Evolutionary conservation across 2,329 filamentous ascomycete species (phyloP).

Genomic region (Xylariaceae sp.): DNA sequence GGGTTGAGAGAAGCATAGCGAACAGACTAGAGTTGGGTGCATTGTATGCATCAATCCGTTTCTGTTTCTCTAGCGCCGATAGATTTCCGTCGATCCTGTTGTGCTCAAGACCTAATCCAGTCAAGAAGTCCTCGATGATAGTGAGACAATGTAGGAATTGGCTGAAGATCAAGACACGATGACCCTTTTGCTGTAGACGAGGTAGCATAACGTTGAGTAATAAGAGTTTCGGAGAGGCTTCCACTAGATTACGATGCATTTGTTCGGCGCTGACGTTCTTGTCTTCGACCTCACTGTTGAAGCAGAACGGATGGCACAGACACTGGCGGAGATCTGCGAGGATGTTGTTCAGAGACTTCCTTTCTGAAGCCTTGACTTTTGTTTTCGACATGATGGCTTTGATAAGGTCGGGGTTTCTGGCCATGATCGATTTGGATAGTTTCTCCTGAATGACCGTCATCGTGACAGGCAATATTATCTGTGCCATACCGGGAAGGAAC

Average conservation of each 20-base stretch:
- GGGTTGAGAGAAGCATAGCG: slow-evolving; percentile 87
- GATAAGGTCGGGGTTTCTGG: slow-evolving; percentile 85
- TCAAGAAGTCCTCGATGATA: slow-evolving; percentile 88
- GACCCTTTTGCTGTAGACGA: slow-evolving; percentile 77
- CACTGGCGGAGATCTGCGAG: slow-evolving; percentile 93
- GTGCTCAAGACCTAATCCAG: slow-evolving; percentile 67
- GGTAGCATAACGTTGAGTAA: slow-evolving; percentile 82
- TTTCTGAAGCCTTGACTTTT: slow-evolving; percentile 65
- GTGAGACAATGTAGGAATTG: slow-evolving; percentile 88
- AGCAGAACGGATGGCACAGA: slow-evolving; percentile 93
- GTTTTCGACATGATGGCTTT: slow-evolving; percentile 74
- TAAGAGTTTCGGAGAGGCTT: slow-evolving; percentile 85
- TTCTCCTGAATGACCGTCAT: slow-evolving; percentile 94
- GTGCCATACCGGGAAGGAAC: slow-evolving; percentile 87
- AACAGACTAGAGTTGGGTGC: slow-evolving; percentile 78
- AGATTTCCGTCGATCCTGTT: slow-evolving; percentile 84
- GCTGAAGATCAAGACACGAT: slow-evolving; percentile 91
- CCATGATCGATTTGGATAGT: slow-evolving; percentile 87
- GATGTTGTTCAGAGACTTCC: slow-evolving; percentile 85
- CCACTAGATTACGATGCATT: slow-evolving; percentile 77
- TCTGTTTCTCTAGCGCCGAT: slow-evolving; percentile 81
- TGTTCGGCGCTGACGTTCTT: slow-evolving; percentile 54
- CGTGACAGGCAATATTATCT: slow-evolving; percentile 92
- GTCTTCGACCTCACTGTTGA: slow-evolving; percentile 87
- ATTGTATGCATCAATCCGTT: slow-evolving; percentile 91